These are phyloP conservation scores for Kazachstania kunashirensis DNA, from an alignment of 805 yeast genomes.

Conservation along the genomic window DNA sequence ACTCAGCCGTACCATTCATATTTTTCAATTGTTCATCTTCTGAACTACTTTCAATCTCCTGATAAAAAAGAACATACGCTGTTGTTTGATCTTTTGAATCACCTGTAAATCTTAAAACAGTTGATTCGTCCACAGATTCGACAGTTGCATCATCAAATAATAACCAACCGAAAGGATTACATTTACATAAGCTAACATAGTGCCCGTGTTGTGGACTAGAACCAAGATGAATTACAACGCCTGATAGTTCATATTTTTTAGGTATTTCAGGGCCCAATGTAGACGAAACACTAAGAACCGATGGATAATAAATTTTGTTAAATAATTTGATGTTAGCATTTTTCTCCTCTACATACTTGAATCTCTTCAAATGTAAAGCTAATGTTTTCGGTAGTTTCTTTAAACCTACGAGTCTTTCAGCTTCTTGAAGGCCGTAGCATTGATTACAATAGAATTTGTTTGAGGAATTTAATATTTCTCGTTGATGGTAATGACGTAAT, in stretches of 20 bases:
- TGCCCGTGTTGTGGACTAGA: conserved; percentile 98
- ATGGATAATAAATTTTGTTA: conserved; percentile 75
- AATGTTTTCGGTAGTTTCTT: conserved; percentile 68
- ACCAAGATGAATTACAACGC: conserved; percentile 89
- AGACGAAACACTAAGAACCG: conserved; percentile 54
- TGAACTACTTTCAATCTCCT: conserved; percentile 35
- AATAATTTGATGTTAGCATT: conserved; percentile 79
- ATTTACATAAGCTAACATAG: conserved; percentile 78
- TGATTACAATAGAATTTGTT: conserved; percentile 90
- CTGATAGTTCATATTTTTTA: conserved; percentile 70
- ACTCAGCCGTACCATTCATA: background rate
- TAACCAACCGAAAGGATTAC: conserved; percentile 75
- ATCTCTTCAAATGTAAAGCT: conserved; percentile 80
- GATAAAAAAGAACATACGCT: conserved; percentile 83
- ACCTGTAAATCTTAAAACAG: conserved; percentile 79
- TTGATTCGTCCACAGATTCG: conserved; percentile 73
- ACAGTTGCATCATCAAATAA: conserved; percentile 93
- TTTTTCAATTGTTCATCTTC: background rate
- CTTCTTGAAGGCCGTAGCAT: conserved; percentile 87
- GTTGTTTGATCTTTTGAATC: conserved; percentile 81
- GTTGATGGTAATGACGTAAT: conserved; percentile 49
- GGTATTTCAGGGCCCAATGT: conserved; percentile 33
- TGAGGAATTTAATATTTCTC: conserved; percentile 74
- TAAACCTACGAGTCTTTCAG: conserved; percentile 78
- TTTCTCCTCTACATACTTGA: conserved; percentile 78